Base-by-base conservation (phyloP, 768 basidiomycete species). In the Boletus vinaceobasis region DNA sequence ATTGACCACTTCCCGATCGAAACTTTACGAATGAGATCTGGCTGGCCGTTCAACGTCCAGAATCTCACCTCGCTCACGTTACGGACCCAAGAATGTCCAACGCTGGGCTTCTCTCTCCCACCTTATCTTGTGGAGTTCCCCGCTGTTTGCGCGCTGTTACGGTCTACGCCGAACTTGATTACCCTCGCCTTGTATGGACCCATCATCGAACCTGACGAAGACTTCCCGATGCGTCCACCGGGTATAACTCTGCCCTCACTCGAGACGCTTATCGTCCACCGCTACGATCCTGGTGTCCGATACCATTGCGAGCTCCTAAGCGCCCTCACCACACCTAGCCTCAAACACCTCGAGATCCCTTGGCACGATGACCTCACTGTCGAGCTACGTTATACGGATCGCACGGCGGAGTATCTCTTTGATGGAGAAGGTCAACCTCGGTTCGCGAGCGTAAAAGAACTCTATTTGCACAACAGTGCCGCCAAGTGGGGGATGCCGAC, bases 111-210 rank as follows among this genome's bases (percentile, higher is more conserved):
- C 53, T 48, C 9, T 31, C 56, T 58, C 45, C 62, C 50, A n/a
- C 42, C 51, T 7, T 64, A 64, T 50, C 56, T 61, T 5, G 46
- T 61, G 37, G 59, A 55, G 32, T 58, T 64, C 29, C 48, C 54
- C 21, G 48, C 52, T 3, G 49, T 61, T 26, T 52, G 59, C 4
- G 38, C 60, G 13, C 47, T n/a, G n/a, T n/a, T n/a, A n/a, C n/a
- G n/a, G n/a, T n/a, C n/a, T n/a, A n/a, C n/a, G n/a, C n/a, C n/a
- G n/a, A n/a, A 48, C 13, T 47, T 63, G 38, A 23, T 21, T 4
- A 52, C 23, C 5, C 63, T 59, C 3, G 50, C 57, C 11, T 50
- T 59, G 19, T 55, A 60, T 19, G 60, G 58, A 23, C 55, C 63
- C 5, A 35, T 65, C 40, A 40, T 65, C n/a, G 47, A 58, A 23